phyloP scores from a whole-genome alignment of 75 land plant genomes.

The Pinus tabuliformis region DNA sequence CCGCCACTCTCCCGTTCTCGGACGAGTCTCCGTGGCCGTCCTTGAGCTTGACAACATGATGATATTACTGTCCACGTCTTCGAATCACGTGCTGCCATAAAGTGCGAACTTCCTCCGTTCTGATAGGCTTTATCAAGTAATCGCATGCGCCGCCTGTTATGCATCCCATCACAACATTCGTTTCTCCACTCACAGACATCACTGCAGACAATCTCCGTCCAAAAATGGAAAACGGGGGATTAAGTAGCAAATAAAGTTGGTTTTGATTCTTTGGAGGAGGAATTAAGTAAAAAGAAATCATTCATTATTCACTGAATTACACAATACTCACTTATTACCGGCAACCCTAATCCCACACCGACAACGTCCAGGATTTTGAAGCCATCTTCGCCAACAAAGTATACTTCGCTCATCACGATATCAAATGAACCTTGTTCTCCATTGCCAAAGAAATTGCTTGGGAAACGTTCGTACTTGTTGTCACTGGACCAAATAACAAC shows the following conservation, averaged over 20 bases:
- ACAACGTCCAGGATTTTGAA: conserved; percentile 44
- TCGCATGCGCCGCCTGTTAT: conserved; percentile 97
- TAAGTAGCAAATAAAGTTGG: too few relatives aligned
- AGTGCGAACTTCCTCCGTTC: conserved; percentile 90
- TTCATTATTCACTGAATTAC: background rate
- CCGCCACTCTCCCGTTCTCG: too few relatives aligned
- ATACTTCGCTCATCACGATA: conserved; percentile 28
- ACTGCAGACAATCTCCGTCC: conserved; percentile 31
- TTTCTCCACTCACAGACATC: conserved; percentile 99
- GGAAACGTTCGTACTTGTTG: conserved; percentile 19
- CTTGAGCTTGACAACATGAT: background rate
- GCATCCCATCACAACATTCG: conserved; percentile 93
- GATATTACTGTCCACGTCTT: conserved; percentile 16
- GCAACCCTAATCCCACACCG: conserved; percentile 37
- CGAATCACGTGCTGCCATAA: conserved; percentile 98
- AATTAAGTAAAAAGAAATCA: background rate
- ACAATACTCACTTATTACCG: conserved; percentile 42
- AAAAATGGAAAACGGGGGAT: background rate
- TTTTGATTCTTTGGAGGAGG: background rate
- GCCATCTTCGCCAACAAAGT: conserved; percentile 31
- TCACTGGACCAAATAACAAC: conserved; percentile 11
- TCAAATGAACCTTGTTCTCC: conserved; percentile 16
- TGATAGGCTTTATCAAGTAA: conserved; percentile 88
- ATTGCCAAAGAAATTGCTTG: conserved; percentile 13
- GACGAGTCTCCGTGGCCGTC: background rate